Conservation (phyloP, 352 stramenopile genomes). For the Phytophthora pseudosyringae region DNA sequence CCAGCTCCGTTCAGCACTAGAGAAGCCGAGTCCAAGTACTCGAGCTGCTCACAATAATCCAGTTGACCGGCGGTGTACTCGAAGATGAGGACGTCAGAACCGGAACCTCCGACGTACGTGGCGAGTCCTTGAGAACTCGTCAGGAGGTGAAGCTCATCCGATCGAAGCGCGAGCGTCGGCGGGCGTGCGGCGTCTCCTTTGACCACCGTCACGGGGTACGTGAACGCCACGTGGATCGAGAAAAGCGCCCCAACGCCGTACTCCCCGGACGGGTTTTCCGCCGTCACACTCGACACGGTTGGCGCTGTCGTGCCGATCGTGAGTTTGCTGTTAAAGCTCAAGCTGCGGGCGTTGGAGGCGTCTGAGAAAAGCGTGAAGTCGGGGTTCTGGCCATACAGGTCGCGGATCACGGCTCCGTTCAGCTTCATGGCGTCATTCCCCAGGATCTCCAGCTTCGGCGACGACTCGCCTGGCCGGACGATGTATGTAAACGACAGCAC, state of each 20-base stretch:
- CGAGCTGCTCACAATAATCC: constrained; percentile 68
- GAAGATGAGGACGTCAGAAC: constrained; percentile 55
- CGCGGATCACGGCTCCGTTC: constrained; percentile 54
- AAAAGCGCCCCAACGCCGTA: constrained; percentile 71
- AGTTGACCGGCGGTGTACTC: constrained; percentile 52
- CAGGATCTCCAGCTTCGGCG: constrained; percentile 48
- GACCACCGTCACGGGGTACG: constrained; percentile 47
- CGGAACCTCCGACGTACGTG: constrained; percentile 58
- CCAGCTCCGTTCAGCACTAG: constrained; percentile 39
- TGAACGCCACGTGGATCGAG: constrained; percentile 60
- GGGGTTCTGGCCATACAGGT: constrained; percentile 48
- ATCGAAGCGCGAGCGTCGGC: constrained; percentile 49
- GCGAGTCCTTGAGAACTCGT: constrained; percentile 48
- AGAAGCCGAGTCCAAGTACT: constrained; percentile 65
- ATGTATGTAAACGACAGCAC: constrained; percentile 61
- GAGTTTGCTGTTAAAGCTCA: constrained; percentile 71
- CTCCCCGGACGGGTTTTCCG: constrained; percentile 49
- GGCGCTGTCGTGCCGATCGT: constrained; percentile 60
- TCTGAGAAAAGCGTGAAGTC: constrained; percentile 64
- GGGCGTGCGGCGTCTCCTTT: constrained; percentile 13
- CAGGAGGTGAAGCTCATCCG: constrained; percentile 61
- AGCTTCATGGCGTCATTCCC: constrained; percentile 47
- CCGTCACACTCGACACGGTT: constrained; percentile 48
- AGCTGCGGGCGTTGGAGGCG: constrained; percentile 42
- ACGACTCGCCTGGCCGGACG: constrained; percentile 44